These are phyloP conservation scores for Paecilomyces sp. DNA, from an alignment of 2,329 filamentous ascomycete genomes.

Conservation along the genomic window DNA sequence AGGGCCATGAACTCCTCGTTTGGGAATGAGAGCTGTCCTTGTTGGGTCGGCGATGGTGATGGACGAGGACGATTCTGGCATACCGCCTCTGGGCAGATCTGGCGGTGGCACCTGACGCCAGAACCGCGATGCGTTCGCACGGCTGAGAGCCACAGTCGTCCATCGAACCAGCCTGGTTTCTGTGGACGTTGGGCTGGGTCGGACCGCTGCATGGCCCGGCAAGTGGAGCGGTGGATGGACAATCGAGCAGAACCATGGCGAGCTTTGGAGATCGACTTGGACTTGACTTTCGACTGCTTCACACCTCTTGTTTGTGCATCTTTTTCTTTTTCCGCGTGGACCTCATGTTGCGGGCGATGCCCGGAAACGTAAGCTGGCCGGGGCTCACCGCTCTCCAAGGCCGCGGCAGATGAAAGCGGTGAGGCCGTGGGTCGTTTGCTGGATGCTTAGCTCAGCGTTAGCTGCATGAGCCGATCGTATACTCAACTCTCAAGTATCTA, in stretches of 20 bases:
- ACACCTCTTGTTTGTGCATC: too few relatives aligned
- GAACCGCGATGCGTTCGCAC: neutral
- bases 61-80: neutral
- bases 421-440: conserved; percentile 1
- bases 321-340: neutral
- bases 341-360: neutral
- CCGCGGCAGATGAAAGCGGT: conserved; percentile 10
- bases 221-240: conserved; percentile 20
- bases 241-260: conserved; percentile 10
- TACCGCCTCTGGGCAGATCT: neutral
- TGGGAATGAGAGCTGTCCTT: neutral
- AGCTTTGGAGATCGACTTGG: conserved; percentile 3
- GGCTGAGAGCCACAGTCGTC: neutral
- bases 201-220: conserved; percentile 29
- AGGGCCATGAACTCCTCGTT: neutral
- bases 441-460: neutral
- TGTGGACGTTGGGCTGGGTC: conserved; percentile 25
- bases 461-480: neutral
- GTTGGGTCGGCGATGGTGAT: neutral
- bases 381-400: conserved; percentile 8
- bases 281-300: neutral
- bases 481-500: too few relatives aligned
- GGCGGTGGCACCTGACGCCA: neutral
- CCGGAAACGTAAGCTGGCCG: conserved; percentile 7
- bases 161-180: conserved; percentile 4